These are phyloP conservation scores for Aureobasidium lini DNA, from an alignment of 2,329 filamentous ascomycete species.

Conservation along the genomic window DNA sequence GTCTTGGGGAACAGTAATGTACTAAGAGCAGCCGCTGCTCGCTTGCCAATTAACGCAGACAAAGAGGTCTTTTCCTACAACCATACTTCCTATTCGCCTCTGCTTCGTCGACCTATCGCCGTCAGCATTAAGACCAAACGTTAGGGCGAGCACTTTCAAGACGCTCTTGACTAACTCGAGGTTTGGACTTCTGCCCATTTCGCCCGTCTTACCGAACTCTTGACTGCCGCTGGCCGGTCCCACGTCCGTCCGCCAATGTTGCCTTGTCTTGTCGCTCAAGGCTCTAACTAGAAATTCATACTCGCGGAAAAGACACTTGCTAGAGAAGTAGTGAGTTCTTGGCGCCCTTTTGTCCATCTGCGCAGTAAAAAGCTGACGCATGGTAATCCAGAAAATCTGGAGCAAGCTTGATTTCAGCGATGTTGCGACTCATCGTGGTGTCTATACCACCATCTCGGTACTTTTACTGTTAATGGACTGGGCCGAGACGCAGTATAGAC, in stretches of 20 bases:
- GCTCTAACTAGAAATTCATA: slow-evolving; percentile 8
- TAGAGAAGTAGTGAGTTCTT: slow-evolving; percentile 7
- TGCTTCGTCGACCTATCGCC: slow-evolving; percentile 10
- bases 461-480: slow-evolving; percentile 14
- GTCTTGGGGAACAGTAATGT: neutral
- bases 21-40: slow-evolving; percentile 4
- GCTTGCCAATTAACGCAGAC: slow-evolving; percentile 6
- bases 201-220: slow-evolving; percentile 2
- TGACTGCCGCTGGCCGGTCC: neutral
- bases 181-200: slow-evolving; percentile 12
- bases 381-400: slow-evolving; percentile 10
- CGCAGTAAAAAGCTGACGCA: neutral
- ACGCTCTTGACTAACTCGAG: slow-evolving; percentile 6
- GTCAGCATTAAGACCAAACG: slow-evolving; percentile 14
- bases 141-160: slow-evolving; percentile 10
- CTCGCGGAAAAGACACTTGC: slow-evolving; percentile 9
- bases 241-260: slow-evolving; percentile 6
- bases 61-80: slow-evolving; percentile 12
- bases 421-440: slow-evolving; percentile 4
- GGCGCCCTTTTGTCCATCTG: neutral
- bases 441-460: slow-evolving; percentile 7
- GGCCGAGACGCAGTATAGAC: slow-evolving; percentile 12
- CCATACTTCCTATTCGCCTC: slow-evolving; percentile 12
- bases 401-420: slow-evolving; percentile 11
- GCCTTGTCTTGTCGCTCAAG: slow-evolving; percentile 12